phyloP scores from a whole-genome alignment of 2,329 filamentous ascomycete species.

The Thelonectria olida region DNA sequence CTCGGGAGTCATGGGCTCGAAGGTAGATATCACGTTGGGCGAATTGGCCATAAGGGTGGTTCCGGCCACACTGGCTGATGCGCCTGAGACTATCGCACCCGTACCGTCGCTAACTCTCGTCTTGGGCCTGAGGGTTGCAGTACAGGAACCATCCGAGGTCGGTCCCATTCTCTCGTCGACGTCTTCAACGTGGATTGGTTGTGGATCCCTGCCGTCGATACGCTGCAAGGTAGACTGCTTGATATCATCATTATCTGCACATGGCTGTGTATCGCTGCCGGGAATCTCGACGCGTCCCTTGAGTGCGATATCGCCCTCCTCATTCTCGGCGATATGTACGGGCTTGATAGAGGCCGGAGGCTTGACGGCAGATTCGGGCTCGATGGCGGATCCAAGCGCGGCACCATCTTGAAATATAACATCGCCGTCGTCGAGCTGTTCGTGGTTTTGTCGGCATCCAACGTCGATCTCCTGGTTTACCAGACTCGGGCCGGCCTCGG shows the following conservation, averaged over 20 bases:
- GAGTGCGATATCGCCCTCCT: neutral
- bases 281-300: neutral
- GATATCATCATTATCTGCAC: no score
- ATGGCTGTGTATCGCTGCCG: no score
- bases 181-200: no score
- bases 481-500: neutral
- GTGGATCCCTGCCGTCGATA: no score
- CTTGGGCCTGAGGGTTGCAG: neutral
- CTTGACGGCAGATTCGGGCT: neutral
- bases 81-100: neutral
- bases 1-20: slow-evolving; percentile 2
- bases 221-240: no score
- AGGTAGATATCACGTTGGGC: neutral
- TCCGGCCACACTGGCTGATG: neutral
- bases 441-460: neutral
- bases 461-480: neutral
- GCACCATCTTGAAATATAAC: neutral
- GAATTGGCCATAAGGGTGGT: neutral
- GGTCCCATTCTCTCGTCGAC: neutral
- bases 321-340: neutral
- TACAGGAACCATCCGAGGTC: neutral
- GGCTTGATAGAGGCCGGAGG: neutral
- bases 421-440: neutral
- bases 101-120: neutral
- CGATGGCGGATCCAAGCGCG: neutral